Evolutionary conservation across 805 yeast genomes (phyloP), one percentile per base, ranked within the genome.

Genomic region (Saccharomycopsis synnaedendra): DNA sequence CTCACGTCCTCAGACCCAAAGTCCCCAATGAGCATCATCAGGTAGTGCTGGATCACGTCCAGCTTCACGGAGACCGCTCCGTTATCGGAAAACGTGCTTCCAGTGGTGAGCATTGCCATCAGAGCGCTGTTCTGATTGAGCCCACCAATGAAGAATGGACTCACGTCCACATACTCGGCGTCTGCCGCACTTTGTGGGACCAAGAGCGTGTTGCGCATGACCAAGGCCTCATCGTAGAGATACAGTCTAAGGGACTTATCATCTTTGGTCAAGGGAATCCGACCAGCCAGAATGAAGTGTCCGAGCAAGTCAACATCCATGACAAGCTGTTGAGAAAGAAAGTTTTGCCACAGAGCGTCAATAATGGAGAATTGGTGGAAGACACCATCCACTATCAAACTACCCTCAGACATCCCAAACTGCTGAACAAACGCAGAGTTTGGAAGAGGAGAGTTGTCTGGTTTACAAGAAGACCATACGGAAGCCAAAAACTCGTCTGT

Each of bases 371-470:
- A 68, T 3, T 70, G 71, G 50, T 68, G 64, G 11, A 84, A 71
- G 5, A 80, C 79, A 41, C 97, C 97, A 61, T 90, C 84, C 32
- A 78, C 75, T 44, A 87, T 70, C 3, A 86, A 64, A 0, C 74
- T 61, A 0, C 90, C 80, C 1, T 60, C 58, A 0, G 57, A 56
- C 31, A 80, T 61, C 4, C 73, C 69, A 35, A 78, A 66, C 0
- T 61, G 64, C 1, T 56, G 42, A 5, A 59, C 44, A 42, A 74
- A 58, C 8, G 65, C 58, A 5, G 65, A 57, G 7, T 50, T 53
- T 1, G 56, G 42, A 9, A 51, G 44, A 4, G 43, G 11, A n/a
- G n/a, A 53, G 45, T 37, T 10, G 33, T 36, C 38, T 19, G 19
- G 19, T 19, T 19, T 19, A 19, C 19, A 19, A 19, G 19, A 19